Evolutionary conservation across 2,329 filamentous ascomycete species (phyloP), one percentile per base, ranked within the genome.

Genomic region (Aspergillus sp.): DNA sequence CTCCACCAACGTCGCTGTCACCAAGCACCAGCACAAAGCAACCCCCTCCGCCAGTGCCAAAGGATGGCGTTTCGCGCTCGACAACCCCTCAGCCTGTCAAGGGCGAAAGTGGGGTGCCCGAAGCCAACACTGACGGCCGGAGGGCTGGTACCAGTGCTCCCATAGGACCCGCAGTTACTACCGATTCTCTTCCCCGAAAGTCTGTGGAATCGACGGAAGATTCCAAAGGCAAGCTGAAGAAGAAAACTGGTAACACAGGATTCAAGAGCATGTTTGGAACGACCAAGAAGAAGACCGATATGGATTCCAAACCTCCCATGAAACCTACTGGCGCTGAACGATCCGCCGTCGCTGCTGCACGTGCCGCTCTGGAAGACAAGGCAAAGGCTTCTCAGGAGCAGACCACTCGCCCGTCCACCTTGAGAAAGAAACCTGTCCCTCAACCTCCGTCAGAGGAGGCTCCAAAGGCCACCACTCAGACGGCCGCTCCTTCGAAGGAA

Each of bases 261-360:
- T 69, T 77, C 51, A 76, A 76, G 63, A 68, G 64, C 40, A 69
- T 77, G 60, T 77, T 77, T 54, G 68, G 68, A 16, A 67, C 65
- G 49, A 75, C 61, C 53, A 76, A 74, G 60, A 67, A 70, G 56
- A 73, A 71, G 61, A 63, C 59, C 35, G 64, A 69, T 1, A 3
- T 46, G 3, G 58, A 59, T n/a, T 14, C 36, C 8, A 61, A 56
- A 49, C 61, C 63, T 16, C 59, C 67, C 9, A 60, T 68, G 59
- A 73, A 73, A 53, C 60, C 64, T 50, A 67, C 63, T 30, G 63
- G 63, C 35, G 60, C 62, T 38, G 65, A 67, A 19, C 58, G 60
- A 2, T 72, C 71, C 13, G 68, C 72, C 41, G 71, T 74, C 47
- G 73, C 73, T 38, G 72, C 72, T 52, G 72, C 74, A 26, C 73